Evolutionary conservation across 2,329 filamentous ascomycete genomes (phyloP).

Genomic region (Phialocephala sp.): DNA sequence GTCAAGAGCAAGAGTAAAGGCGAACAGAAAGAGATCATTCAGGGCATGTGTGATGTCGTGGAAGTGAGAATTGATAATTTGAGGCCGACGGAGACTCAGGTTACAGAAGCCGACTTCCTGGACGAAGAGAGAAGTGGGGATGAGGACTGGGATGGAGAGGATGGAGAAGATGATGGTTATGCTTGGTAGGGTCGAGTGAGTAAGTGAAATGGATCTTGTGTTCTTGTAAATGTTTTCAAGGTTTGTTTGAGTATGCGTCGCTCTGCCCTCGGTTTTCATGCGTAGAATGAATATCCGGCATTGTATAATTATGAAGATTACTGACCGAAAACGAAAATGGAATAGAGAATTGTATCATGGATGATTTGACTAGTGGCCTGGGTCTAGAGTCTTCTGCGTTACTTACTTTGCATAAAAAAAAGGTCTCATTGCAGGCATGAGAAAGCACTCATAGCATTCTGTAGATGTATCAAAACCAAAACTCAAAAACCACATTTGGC

Average conservation of each 20-base stretch:
- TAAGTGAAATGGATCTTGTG: background rate
- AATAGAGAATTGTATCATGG: background rate
- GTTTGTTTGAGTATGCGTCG: background rate
- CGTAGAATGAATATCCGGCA: background rate
- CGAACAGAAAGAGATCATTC: constrained; percentile 54
- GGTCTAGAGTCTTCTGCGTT: background rate
- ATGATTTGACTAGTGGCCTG: background rate
- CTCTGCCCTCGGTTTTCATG: background rate
- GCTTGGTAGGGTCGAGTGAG: constrained; percentile 32
- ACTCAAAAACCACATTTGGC: constrained; percentile 21
- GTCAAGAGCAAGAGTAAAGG: constrained; percentile 29
- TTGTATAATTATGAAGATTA: background rate
- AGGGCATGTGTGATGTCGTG: constrained; percentile 74
- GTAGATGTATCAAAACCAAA: constrained; percentile 32
- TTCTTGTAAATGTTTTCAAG: background rate
- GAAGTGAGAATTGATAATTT: constrained; percentile 78
- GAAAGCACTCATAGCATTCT: background rate
- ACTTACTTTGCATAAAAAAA: background rate
- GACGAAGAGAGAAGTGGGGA: constrained; percentile 62
- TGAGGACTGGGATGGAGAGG: constrained; percentile 53
- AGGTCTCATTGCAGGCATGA: background rate
- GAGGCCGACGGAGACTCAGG: constrained; percentile 71
- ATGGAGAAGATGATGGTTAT: constrained; percentile 32
- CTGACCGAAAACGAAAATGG: background rate
- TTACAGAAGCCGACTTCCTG: constrained; percentile 74